Base-by-base conservation (phyloP, 306 rosid species). In the Vigna trinervia region DNA sequence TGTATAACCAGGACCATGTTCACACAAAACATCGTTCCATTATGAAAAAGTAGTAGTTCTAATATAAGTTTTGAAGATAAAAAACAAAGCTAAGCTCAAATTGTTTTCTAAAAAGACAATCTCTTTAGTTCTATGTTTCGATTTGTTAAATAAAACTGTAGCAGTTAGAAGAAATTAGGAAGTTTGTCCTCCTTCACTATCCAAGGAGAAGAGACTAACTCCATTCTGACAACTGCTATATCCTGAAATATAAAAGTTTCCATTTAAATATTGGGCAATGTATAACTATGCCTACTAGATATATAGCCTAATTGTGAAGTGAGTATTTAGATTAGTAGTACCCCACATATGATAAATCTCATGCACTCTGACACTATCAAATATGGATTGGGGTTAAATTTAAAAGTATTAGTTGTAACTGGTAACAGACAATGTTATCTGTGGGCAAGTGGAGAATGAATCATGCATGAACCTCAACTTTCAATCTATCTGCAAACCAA, bases 331-430 rank as follows among this genome's bases (percentile, higher is more conserved):
- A 17, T 43, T 57, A 28, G 45, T 32, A 48, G 45, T 32, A 26
- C 12, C 14, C 47, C 28, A 46, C 39, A 30, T 12, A 69, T 45
- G 62, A 46, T 58, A 58, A 78, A 69, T 45, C 41, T 62, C 75
- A 45, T 53, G 17, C 39, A 52, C 17, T 63, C 43, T 38, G 64
- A 15, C 12, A 50, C 28, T 48, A 14, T 62, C 64, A 76, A 63
- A 63, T 64, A 46, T 15, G 58, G 68, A 74, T 15, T 74, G 58
- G 30, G 23, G 10, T 58, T 57, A 41, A n/a, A 41, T 26, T 58
- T 38, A 7, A 45, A 46, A 26, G 62, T 75, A 43, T 52, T 9
- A 11, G 60, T 51, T 46, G 48, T 60, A 59, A 32, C 43, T 38
- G 7, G 43, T 38, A 38, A 38, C 43, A 0, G 43, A 7, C 9